Evolutionary conservation across 2,329 filamentous ascomycete species (phyloP), one percentile per base, ranked within the genome.

Genomic region (Fusarium transvaalense): DNA sequence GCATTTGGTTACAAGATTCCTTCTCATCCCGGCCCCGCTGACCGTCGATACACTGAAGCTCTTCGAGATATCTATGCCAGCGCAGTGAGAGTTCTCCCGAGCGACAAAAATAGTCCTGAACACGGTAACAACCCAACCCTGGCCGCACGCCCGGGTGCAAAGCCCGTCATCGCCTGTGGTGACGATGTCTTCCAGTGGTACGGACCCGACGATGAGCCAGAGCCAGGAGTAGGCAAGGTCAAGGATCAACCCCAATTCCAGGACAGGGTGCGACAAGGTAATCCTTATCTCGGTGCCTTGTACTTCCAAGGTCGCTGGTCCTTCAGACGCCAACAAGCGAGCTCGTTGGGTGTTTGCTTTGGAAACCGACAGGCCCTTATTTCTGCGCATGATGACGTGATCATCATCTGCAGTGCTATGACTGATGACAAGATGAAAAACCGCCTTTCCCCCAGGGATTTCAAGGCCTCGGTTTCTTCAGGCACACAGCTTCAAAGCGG

Each of bases 311-410:
- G 47, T 5, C 56, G 58, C 0, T 61, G 21, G 14, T n/a, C 25
- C 0, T 61, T 27, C 14, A 27, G 14, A 12, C 14, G 19, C 12
- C 4, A 7, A 6, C 6, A 53, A 7, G 5, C 1, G 4, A 15
- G 2, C 2, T 53, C 56, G 0, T 4, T 61, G 2, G 56, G 6
- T 1, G 17, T 38, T 1, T 61, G 58, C 8, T 45, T 61, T 1
- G 58, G 58, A 1, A 61, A 54, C 6, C 56, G 58, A 12, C 21
- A 61, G n/a, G 58, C 58, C 5, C 1, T 61, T 0, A 53, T 61
- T 0, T 61, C 58, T 4, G 50, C 58, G 0, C 23, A 31, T 0
- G 56, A 61, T 2, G 58, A 61, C 2, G 0, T 53, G 1, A 4
- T 61, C 2, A 53, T 61, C 6, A 61, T 61, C 1, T 61, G 58